Percentiles rank a stretch among this genome's conserved stretches.
phyloP scores from a whole-genome alignment of 2,329 filamentous ascomycete genomes.

The Talaromyces sp. region DNA sequence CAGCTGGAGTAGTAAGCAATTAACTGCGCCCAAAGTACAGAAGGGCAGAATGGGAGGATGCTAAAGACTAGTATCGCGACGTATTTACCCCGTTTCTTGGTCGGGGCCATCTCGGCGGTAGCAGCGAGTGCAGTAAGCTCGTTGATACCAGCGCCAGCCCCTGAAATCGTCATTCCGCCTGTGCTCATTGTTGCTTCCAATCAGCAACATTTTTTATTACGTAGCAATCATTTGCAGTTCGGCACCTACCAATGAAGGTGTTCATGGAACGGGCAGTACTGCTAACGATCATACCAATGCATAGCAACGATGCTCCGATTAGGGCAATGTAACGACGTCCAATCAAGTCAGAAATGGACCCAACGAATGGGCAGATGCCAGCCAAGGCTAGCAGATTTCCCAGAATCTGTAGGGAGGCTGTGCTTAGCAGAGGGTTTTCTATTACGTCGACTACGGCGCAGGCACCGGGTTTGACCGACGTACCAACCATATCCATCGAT shows the following conservation, averaged over 20 bases:
- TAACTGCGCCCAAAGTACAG: too few relatives aligned
- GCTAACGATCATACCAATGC: not conserved
- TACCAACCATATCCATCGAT: too few relatives aligned
- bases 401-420: too few relatives aligned
- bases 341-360: too few relatives aligned
- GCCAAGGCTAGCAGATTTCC: too few relatives aligned
- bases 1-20: too few relatives aligned
- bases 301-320: not conserved
- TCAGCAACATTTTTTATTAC: too few relatives aligned
- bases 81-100: not conserved
- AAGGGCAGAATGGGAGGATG: not conserved
- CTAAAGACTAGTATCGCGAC: not conserved
- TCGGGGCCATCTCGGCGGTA: not conserved
- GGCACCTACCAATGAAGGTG: not conserved
- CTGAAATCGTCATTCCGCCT: not conserved
- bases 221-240: not conserved
- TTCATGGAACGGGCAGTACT: not conserved
- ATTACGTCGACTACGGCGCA: too few relatives aligned
- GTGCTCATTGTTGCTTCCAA: not conserved
- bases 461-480: too few relatives aligned
- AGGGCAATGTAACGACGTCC: not conserved
- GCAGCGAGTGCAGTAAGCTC: not conserved
- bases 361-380: too few relatives aligned
- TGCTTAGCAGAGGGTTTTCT: too few relatives aligned
- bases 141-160: not conserved